Conservation (phyloP, 805 yeast species). For the Candida morakotiae region DNA sequence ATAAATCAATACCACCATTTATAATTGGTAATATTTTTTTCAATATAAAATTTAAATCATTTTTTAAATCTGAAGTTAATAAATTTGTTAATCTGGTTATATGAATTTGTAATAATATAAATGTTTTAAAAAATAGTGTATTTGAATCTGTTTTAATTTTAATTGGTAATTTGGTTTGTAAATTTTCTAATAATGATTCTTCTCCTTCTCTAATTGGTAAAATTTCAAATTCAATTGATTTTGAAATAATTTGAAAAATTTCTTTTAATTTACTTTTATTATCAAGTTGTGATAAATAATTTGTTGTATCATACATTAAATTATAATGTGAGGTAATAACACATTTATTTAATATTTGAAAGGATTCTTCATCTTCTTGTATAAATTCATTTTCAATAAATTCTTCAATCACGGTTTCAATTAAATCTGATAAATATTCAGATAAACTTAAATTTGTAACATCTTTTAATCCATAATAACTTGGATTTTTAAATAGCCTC, state of each 20-base stretch:
- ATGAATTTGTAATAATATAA: slow-evolving; percentile 76
- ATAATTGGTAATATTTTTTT: slow-evolving; percentile 47
- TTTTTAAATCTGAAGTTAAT: slow-evolving; percentile 40
- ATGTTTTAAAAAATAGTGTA: slow-evolving; percentile 65
- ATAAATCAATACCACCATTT: slow-evolving; percentile 66
- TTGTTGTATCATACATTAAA: slow-evolving; percentile 64
- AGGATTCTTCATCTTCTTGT: slow-evolving; percentile 39
- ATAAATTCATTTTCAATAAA: slow-evolving; percentile 58
- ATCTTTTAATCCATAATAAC: slow-evolving; percentile 78
- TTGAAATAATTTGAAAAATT: slow-evolving; percentile 59
- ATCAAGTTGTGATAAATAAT: slow-evolving; percentile 51
- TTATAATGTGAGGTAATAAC: slow-evolving; percentile 73
- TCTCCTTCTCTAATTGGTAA: slow-evolving; percentile 61
- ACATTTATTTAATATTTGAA: slow-evolving; percentile 65
- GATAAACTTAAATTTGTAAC: slow-evolving; percentile 66
- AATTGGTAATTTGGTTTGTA: slow-evolving; percentile 62
- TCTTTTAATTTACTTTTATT: slow-evolving; percentile 55
- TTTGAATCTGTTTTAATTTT: slow-evolving; percentile 40
- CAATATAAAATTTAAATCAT: slow-evolving; percentile 55
- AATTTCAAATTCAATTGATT: slow-evolving; percentile 68
- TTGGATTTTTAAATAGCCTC: slow-evolving; percentile 76
- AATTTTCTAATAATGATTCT: slow-evolving; percentile 36
- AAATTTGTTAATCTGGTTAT: slow-evolving; percentile 64
- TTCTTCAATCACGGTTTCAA: slow-evolving; percentile 67
- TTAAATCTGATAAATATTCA: slow-evolving; percentile 76